Evolutionary conservation across 768 basidiomycete genomes (phyloP), one percentile per base, ranked within the genome.

Genomic region (Boletus tylopilopsis): DNA sequence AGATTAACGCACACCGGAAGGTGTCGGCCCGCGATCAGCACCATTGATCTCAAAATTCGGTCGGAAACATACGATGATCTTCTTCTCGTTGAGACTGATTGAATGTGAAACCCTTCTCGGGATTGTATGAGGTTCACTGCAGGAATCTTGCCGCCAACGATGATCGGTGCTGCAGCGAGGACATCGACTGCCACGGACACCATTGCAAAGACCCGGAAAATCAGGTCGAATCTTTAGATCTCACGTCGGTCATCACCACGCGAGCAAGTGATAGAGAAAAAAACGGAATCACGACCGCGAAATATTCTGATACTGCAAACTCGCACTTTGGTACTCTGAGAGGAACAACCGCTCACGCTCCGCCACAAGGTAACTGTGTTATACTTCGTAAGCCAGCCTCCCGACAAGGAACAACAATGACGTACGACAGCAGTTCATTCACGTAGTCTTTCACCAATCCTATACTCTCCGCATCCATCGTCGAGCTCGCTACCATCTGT

Each of bases 381-480:
- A n/a, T n/a, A n/a, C 36, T 6, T 10, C 21, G 12, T 22, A 23
- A 55, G 24, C 18, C 22, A 50, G n/a, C 13, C 27, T 10, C 21
- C 15, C 2, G 40, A 27, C 34, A 19, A 16, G 23, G 21, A 27
- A 18, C n/a, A 15, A 8, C 22, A n/a, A n/a, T n/a, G n/a, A 73
- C 82, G 49, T 52, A 96, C 94, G 70, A 68, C 60, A 98, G 75
- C 51, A 99, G 72, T 64, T 96, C 93, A 50, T 89, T 87, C 53
- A 91, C 84, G 67, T 97, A 93, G 58, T 97, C 94, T 53, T 86
- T 74, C 13, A 99, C 80, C 7, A 96, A 73, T 21, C 70, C 71
- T 18, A 94, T 85, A 12, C 89, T 90, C 63, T 95, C 94, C 3
- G 82, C 72, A 62, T 99, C 95, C 76, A 98, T 84, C n/a, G 81